A percentile compares a stretch with the other conserved stretches of the same genome.
These are phyloP conservation scores for Boletus edulis DNA, from an alignment of 768 basidiomycete species.

Conservation along the genomic window DNA sequence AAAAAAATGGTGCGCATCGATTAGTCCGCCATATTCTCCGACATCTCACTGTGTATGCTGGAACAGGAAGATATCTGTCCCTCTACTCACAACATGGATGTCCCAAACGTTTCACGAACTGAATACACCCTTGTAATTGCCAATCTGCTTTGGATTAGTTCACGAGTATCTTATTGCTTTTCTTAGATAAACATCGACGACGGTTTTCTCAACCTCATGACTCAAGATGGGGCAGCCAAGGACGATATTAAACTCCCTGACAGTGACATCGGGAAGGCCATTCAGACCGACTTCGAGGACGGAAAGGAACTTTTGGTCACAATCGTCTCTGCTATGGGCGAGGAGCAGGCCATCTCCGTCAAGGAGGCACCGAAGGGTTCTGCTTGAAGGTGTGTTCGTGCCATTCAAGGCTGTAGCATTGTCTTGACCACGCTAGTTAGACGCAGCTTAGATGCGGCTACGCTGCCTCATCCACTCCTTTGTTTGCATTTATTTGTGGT, in stretches of 20 bases:
- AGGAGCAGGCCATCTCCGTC: constrained; percentile 86
- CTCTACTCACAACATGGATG: constrained; percentile 99
- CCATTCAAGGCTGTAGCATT: not conserved
- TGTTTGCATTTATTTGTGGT: constrained; percentile 18
- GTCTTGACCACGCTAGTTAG: not conserved
- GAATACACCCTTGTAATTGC: constrained; percentile 85
- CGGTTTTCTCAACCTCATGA: constrained; percentile 94
- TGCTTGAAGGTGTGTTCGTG: constrained; percentile 17
- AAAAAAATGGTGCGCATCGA: constrained; percentile 80
- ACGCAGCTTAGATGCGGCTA: not conserved
- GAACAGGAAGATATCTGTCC: constrained; percentile 88
- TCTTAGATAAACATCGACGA: constrained; percentile 85
- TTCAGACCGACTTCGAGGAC: constrained; percentile 68
- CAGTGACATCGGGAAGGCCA: constrained; percentile 70
- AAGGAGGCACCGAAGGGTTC: constrained; percentile 84
- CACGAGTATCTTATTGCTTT: constrained; percentile 1
- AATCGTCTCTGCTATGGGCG: constrained; percentile 85
- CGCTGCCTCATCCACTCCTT: constrained; percentile 4
- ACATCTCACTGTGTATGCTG: constrained; percentile 4
- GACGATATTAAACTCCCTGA: constrained; percentile 97
- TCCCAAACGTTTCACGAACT: constrained; percentile 85
- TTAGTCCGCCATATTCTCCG: not conserved
- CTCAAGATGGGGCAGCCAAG: constrained; percentile 72
- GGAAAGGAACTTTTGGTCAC: constrained; percentile 90
- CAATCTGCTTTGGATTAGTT: constrained; percentile 3